Conservation (phyloP, 306 rosid species). For the Prunus persica region Prunus_persica_NCBIv2 NC_034009.1:8038501-8039000, state of each 20-base stretch:
- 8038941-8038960: constrained; percentile 98
- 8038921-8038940: constrained; percentile 91
- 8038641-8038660: constrained; percentile 83
- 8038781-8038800: constrained; percentile 72
- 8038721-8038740: constrained; percentile 92
- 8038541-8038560: constrained; percentile 94
- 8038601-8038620: constrained; percentile 62
- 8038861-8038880: constrained; percentile 82
- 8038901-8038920: constrained; percentile 98
- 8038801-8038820: constrained; percentile 66
- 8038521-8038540: constrained; percentile 90
- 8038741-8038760: constrained; percentile 81
- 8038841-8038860: constrained; percentile 93
- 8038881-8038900: constrained; percentile 80
- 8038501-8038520: constrained; percentile 51
- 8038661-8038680: constrained; percentile 72
- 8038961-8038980: constrained; percentile 68
- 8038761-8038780: constrained; percentile 96
- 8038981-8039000: constrained; percentile 98
- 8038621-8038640: constrained; percentile 79
- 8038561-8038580: constrained; percentile 85
- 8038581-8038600: constrained; percentile 67
- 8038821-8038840: constrained; percentile 90
- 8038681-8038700: constrained; percentile 74
- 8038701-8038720: constrained; percentile 99